Evolutionary conservation across 495 filamentous ascomycete genomes (phyloP).

Genomic region (Alectoria sarmentosa): DNA sequence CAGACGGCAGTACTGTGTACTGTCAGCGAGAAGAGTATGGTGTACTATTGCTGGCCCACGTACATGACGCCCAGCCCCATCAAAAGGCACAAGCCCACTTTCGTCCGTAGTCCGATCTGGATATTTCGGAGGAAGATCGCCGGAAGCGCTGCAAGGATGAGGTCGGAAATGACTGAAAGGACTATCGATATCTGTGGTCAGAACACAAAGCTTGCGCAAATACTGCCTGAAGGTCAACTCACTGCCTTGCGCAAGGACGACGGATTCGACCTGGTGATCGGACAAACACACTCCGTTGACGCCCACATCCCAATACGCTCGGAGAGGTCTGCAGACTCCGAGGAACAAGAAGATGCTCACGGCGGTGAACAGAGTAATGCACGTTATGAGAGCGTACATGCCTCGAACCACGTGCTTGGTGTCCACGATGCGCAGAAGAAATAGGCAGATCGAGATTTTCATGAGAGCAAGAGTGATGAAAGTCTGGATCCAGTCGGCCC

Average conservation of each 20-base stretch:
- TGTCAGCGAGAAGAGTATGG: background rate
- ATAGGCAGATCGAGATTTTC: conserved; percentile 25
- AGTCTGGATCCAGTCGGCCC: conserved; percentile 26
- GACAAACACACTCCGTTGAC: conserved; percentile 20
- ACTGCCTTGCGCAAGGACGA: conserved; percentile 25
- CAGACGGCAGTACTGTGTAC: conserved; percentile 20
- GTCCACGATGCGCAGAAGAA: conserved; percentile 23
- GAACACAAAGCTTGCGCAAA: background rate
- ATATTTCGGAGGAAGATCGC: conserved; percentile 31
- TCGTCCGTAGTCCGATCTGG: conserved; percentile 28
- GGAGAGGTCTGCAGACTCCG: conserved; percentile 23
- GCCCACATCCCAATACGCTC: conserved; percentile 21
- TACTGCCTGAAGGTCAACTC: background rate
- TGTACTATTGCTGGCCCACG: conserved; percentile 6
- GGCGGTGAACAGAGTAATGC: conserved; percentile 13
- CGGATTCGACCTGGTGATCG: conserved; percentile 18
- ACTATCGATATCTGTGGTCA: conserved; percentile 9
- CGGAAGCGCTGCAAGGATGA: conserved; percentile 33
- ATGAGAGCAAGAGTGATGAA: conserved; percentile 22
- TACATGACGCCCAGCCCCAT: conserved; percentile 38
- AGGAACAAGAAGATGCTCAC: conserved; percentile 21
- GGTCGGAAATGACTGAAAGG: conserved; percentile 26
- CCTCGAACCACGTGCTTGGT: background rate
- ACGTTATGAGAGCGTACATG: conserved; percentile 18
- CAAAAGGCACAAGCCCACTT: conserved; percentile 32